Evolutionary conservation across 2,329 filamentous ascomycete genomes (phyloP), one percentile per base, ranked within the genome.

Genomic region (Arthrobotrys sphaeroides): DNA sequence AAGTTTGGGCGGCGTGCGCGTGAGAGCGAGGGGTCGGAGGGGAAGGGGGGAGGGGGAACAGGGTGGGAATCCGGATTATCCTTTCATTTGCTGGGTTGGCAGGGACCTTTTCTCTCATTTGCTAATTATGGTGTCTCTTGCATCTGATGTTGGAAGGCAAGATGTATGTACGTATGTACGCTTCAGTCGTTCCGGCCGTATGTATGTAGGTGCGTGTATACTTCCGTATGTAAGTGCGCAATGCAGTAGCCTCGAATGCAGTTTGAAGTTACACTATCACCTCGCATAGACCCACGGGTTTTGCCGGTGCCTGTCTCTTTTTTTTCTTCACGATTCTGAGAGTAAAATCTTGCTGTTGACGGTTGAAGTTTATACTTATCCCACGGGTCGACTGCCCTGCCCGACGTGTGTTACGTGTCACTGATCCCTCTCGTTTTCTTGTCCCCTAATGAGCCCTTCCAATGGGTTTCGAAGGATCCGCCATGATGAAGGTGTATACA

Each of bases 31-130:
- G 49, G 28, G 40, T 20, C 16, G 51, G 18, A 22, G 51, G 51
- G 28, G 28, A 33, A 33, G 28, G 28, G 28, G 31, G 18, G 51
- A 18, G 7, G 42, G 36, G 22, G 45, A 45, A 42, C 55, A 51
- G 16, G n/a, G 55, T 70, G 55, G 66, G 59, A 47, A 65, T 45
- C 67, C 67, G 67, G 67, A 72, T 64, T 72, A 72, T 72, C 67
- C 59, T 72, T 59, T 64, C 42, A 72, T 64, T 65, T 70, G 66
- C 66, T 70, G 45, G 36, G n/a, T n/a, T n/a, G n/a, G n/a, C n/a
- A 49, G n/a, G 7, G 26, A 6, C 26, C 24, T 33, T n/a, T 26
- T 51, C 59, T 62, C 42, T 36, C 20, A 72, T 47, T 64, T 70
- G 43, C 66, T 70, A 62, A 53, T 70, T 62, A 57, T 72, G 59